Evolutionary conservation across 768 basidiomycete species (phyloP).

Genomic region (Strobilomyces echinocephalus): DNA sequence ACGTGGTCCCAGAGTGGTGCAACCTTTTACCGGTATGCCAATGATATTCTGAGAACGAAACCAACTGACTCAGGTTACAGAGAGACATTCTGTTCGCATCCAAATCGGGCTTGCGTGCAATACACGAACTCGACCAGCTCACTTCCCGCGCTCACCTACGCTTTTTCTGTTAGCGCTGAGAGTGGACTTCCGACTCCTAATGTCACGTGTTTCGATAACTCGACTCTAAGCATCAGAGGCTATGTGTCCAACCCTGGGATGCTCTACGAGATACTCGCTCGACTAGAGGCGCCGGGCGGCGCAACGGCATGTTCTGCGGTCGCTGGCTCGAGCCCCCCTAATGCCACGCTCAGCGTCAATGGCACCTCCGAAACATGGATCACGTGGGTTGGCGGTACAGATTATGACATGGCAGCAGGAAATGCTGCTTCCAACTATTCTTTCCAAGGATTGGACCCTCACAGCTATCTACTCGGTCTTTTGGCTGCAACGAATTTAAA

Average conservation of each 20-base stretch:
- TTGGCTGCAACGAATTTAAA: conserved; percentile 28
- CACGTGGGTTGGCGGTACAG: conserved; percentile 71
- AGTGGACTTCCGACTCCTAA: conserved; percentile 50
- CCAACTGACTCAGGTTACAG: conserved; percentile 22
- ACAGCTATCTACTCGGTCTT: conserved; percentile 38
- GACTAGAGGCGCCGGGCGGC: conserved; percentile 36
- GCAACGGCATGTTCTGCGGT: conserved; percentile 31
- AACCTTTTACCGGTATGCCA: conserved; percentile 45
- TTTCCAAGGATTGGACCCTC: conserved; percentile 62
- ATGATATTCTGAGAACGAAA: background rate
- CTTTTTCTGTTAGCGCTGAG: conserved; percentile 45
- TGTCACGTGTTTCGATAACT: conserved; percentile 54
- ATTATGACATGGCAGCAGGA: conserved; percentile 62
- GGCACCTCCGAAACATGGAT: conserved; percentile 54
- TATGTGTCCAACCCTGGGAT: conserved; percentile 51
- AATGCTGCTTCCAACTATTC: conserved; percentile 51
- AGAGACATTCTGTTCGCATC: conserved; percentile 65
- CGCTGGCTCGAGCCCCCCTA: conserved; percentile 30
- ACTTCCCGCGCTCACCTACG: conserved; percentile 42
- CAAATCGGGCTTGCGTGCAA: conserved; percentile 56
- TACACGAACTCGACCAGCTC: conserved; percentile 38
- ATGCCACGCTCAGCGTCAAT: conserved; percentile 46
- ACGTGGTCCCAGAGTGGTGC: conserved; percentile 53
- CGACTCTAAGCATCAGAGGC: conserved; percentile 54
- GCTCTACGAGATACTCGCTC: conserved; percentile 63